Base-by-base conservation (phyloP, 371 early-diverging fungal species). In the Mortierella polycephala region DNA sequence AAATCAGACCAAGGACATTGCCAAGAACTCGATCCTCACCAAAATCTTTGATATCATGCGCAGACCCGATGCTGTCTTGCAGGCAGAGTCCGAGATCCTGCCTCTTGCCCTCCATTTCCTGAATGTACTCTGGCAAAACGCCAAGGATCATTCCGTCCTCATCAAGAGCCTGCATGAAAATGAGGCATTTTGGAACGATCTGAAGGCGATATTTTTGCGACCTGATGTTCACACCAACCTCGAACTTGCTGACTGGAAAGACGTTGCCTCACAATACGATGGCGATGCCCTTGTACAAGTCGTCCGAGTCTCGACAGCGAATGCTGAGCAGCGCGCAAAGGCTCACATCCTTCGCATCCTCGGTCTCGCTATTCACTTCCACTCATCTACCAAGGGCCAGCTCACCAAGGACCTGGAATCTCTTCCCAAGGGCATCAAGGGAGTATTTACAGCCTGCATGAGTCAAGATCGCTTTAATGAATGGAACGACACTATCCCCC, bases 401-500 rank as follows among this genome's bases (percentile, higher is more conserved):
- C 30, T 46, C 16, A 46, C 20, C 21, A 58, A 47, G 12, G 67
- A 61, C 39, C 23, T 76, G 52, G 68, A 71, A 1, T 23, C 64
- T 3, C 57, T 79, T 16, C 74, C 80, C 14, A 67, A 58, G 42
- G 73, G 80, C 0, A 55, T 79, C 50, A 72, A 79, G 56, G 62
- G 45, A 40, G 64, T 79, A 45, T 23, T 79, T 47, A 37, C 66
- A 23, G 5, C 13, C 13, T 66, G 66, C 23, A 49, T 68, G 46
- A 59, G 52, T 2, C 44, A 69, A 30, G 69, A 59, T 10, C 59
- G 50, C 13, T 73, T 79, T 39, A 42, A 53, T 10, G 67, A 57
- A 11, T 79, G 80, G 80, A 79, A 72, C 63, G 56, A 65, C 13
- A 64, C 60, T n/a, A 65, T 79, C 23, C 80, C 80, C 11, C 59